phyloP scores from a whole-genome alignment of 1,284 basidiomycete genomes.

The Pholiota adiposa region DNA sequence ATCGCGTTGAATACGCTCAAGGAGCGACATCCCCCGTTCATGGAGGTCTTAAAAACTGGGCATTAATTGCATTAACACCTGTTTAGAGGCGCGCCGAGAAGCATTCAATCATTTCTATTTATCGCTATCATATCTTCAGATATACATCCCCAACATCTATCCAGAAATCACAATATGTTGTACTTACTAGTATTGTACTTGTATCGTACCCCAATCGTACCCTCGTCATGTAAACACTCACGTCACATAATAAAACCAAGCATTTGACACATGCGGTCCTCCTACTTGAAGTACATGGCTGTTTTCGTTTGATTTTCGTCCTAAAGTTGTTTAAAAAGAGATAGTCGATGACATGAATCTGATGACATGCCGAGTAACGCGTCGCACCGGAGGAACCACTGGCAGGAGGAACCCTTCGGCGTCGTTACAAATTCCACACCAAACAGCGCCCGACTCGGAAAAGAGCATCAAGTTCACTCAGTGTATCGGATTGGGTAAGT shows the following conservation, averaged over 20 bases:
- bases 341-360: background rate
- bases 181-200: slow-evolving; percentile 17
- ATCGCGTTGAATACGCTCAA: slow-evolving; percentile 49
- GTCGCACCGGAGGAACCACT: background rate
- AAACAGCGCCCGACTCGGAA: background rate
- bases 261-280: background rate
- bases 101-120: slow-evolving; percentile 2
- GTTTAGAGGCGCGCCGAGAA: background rate
- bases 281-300: background rate
- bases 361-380: background rate
- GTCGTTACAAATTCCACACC: background rate
- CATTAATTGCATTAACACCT: background rate
- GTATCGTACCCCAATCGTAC: slow-evolving; percentile 3
- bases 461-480: background rate
- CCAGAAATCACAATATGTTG: slow-evolving; percentile 4
- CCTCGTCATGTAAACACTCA: background rate
- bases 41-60: slow-evolving; percentile 51
- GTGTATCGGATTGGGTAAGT: background rate
- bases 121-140: slow-evolving; percentile 6
- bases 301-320: background rate
- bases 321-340: background rate
- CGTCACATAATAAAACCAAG: background rate
- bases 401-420: background rate
- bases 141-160: background rate
- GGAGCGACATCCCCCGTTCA: slow-evolving; percentile 62